A percentile compares a stretch with the other conserved stretches of the same genome.
These are phyloP conservation scores for Phialophora expanda DNA, from an alignment of 2,329 filamentous ascomycete species.

Conservation along the genomic window DNA sequence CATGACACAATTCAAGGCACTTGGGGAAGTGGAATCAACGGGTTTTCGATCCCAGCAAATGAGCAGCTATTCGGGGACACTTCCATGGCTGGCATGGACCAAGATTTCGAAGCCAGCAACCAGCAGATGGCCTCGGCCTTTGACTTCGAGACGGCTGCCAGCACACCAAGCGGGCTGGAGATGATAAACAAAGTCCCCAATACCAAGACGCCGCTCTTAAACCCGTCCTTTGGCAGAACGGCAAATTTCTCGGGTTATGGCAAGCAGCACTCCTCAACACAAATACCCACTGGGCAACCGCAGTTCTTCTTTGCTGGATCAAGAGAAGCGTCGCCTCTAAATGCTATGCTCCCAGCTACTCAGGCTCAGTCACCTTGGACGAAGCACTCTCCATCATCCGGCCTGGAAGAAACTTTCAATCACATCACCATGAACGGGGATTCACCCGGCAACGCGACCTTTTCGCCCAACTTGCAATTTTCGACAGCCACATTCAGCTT, in stretches of 20 bases:
- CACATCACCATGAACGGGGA: slow-evolving; percentile 53
- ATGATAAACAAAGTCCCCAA: slow-evolving; percentile 38
- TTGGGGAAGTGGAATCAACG: slow-evolving; percentile 41
- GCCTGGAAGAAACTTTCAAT: slow-evolving; percentile 53
- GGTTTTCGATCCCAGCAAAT: slow-evolving; percentile 47
- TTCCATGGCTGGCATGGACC: slow-evolving; percentile 45
- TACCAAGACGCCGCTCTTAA: slow-evolving; percentile 34
- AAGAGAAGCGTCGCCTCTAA: slow-evolving; percentile 48
- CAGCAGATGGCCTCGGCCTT: slow-evolving; percentile 56
- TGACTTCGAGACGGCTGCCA: slow-evolving; percentile 56
- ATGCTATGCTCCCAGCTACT: slow-evolving; percentile 41
- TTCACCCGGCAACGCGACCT: slow-evolving; percentile 48
- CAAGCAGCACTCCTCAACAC: slow-evolving; percentile 40
- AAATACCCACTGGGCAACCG: slow-evolving; percentile 30
- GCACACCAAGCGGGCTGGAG: slow-evolving; percentile 52
- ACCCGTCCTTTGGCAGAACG: slow-evolving; percentile 24
- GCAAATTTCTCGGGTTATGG: slow-evolving; percentile 27
- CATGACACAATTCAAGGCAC: slow-evolving; percentile 43
- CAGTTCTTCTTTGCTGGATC: slow-evolving; percentile 46
- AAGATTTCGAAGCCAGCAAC: slow-evolving; percentile 53
- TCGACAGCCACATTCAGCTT: slow-evolving; percentile 45
- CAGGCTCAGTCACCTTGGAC: slow-evolving; percentile 48
- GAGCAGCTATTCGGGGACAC: slow-evolving; percentile 50
- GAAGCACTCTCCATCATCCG: slow-evolving; percentile 51
- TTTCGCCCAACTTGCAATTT: slow-evolving; percentile 49